Evolutionary conservation across 2,329 filamentous ascomycete species (phyloP), one percentile per base, ranked within the genome.

Genomic region (Trichophyton schoenleinii): DNA sequence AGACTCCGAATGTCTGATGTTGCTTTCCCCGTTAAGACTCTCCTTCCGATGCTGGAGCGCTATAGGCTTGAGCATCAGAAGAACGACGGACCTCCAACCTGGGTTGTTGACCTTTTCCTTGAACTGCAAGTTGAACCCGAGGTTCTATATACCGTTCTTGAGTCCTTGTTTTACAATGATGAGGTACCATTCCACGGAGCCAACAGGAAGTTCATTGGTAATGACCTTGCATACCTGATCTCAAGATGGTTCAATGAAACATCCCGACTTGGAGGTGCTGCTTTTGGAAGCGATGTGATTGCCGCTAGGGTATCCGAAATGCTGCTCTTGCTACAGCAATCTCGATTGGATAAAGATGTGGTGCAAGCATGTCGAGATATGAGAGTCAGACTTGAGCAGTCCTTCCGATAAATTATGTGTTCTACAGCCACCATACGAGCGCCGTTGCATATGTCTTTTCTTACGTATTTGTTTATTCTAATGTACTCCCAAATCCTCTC

Each of bases 141-240:
- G 67, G 76, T 78, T 6, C 72, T 88, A 8, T 79, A 87, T 66
- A 76, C 80, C 0, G 80, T 84, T 1, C 74, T 89, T 8, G 86
- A 88, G 69, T 75, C 77, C 31, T 81, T 88, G 72, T 88, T 84
- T 74, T 87, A 87, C 71, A 81, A 81, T 42, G 83, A 86, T 64
- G 82, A 87, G 67, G 76, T 80, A 4, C 86, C 86, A 0, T 89
- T 88, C 71, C 74, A 79, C 41, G 83, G 82, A 3, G 71, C 75
- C 3, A 81, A 83, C 61, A 78, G 82, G 53, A 78, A 78, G 48
- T 73, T 80, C 62, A 76, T 88, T 5, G 82, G 82, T 2, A 78
- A 78, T 28, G 84, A 87, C 70, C 79, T 87, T 48, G 72, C 87
- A 0, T 84, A 86, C 66, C 72, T 85, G 2, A 76, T 85, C 3